phyloP scores from a whole-genome alignment of 2,329 filamentous ascomycete genomes.

The Fusarium anthophilum region DNA sequence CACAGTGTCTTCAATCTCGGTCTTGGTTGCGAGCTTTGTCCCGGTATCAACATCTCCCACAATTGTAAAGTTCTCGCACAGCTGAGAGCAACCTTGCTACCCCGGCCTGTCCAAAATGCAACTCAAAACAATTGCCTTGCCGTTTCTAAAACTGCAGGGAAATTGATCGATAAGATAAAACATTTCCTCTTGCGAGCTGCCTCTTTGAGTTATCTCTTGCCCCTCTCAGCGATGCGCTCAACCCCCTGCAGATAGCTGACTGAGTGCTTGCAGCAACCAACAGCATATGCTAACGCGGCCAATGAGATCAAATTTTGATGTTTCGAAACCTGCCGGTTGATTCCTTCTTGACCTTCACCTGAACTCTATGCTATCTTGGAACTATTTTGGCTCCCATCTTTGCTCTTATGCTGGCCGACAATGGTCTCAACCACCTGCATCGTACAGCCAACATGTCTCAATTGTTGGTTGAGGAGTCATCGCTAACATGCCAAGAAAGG shows the following conservation, averaged over 20 bases:
- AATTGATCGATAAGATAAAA: background rate
- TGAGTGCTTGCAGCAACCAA: constrained; percentile 31
- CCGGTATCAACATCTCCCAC: background rate
- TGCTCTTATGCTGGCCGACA: background rate
- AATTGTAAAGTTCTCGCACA: background rate
- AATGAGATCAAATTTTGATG: background rate
- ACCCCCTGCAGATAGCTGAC: constrained; percentile 21
- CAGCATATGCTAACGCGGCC: constrained; percentile 52
- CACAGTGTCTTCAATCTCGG: background rate
- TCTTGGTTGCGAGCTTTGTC: background rate
- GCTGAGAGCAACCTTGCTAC: background rate
- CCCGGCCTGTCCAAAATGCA: background rate
- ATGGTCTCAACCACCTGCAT: background rate
- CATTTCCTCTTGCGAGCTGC: background rate
- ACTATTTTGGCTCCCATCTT: constrained; percentile 1
- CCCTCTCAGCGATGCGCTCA: background rate
- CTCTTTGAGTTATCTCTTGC: background rate
- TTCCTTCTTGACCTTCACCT: background rate
- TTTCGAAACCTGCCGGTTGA: constrained; percentile 19
- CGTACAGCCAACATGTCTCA: too few species aligned
- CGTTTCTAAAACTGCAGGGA: background rate
- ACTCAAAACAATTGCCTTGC: background rate
- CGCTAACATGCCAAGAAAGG: background rate
- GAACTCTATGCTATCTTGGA: background rate
- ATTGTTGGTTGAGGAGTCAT: background rate